Evolutionary conservation across 176 grass and related monocot species (phyloP).

Genomic region (Puccinellia tenuiflora): DNA sequence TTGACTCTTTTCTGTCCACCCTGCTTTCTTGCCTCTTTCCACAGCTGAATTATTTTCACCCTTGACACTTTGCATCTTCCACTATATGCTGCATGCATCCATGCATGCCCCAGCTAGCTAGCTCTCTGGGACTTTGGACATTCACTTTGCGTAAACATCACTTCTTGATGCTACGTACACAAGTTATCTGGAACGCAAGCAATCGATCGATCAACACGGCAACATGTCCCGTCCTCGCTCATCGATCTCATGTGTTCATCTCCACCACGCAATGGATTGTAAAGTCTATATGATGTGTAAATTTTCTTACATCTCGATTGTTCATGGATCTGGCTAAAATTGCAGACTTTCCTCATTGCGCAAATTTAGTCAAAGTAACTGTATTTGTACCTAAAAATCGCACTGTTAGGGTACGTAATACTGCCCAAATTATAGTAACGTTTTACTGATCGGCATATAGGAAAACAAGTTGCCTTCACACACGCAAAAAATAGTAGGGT

Average conservation of each 20-base stretch:
- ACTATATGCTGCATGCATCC: too few relatives aligned
- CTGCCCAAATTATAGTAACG: too few relatives aligned
- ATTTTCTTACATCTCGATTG: not conserved
- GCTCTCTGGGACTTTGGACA: slow-evolving; percentile 30
- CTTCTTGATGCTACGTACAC: too few relatives aligned
- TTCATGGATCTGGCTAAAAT: not conserved
- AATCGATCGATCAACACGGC: slow-evolving; percentile 15
- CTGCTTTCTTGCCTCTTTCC: slow-evolving; percentile 19
- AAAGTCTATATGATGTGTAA: not conserved
- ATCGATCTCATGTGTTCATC: not conserved
- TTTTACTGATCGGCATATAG: too few relatives aligned
- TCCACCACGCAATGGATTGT: not conserved
- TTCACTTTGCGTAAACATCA: slow-evolving; percentile 46
- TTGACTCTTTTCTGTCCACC: slow-evolving; percentile 18
- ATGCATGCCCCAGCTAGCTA: not conserved
- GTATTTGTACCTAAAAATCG: too few relatives aligned
- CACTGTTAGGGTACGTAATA: too few relatives aligned
- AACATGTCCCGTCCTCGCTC: not conserved
- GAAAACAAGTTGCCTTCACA: not conserved
- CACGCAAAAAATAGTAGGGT: not conserved
- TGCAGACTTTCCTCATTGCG: too few relatives aligned
- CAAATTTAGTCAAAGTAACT: too few relatives aligned
- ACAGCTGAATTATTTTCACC: slow-evolving; percentile 30
- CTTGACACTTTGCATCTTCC: slow-evolving; percentile 16
- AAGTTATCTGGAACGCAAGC: slow-evolving; percentile 38